Conservation (phyloP, 768 basidiomycete genomes). For the Xerocomellus chrysenteron region DNA sequence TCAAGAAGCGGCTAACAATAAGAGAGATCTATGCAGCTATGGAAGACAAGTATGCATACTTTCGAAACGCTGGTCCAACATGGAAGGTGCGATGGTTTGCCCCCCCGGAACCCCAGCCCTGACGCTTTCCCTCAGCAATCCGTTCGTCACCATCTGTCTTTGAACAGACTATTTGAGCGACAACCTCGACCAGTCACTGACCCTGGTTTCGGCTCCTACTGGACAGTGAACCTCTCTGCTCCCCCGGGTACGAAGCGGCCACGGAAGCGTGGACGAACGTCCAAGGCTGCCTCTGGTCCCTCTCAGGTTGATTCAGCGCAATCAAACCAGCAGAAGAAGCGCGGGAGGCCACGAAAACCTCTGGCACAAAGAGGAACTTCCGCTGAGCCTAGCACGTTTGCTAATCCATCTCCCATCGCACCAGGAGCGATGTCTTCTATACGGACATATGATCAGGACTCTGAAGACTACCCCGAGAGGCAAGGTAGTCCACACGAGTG, state of each 20-base stretch:
- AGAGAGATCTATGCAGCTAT: conserved; percentile 85
- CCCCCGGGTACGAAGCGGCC: conserved; percentile 86
- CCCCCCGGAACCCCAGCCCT: neutral
- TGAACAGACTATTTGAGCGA: conserved; percentile 80
- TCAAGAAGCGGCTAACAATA: conserved; percentile 73
- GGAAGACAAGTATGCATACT: conserved; percentile 83
- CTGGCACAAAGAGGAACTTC: conserved; percentile 17
- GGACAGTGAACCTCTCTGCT: conserved; percentile 86
- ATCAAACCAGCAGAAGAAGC: conserved; percentile 35
- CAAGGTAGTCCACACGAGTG: conserved; percentile 40
- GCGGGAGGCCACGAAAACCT: conserved; percentile 41
- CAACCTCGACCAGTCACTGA: conserved; percentile 81
- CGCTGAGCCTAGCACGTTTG: conserved; percentile 7
- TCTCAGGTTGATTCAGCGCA: conserved; percentile 9
- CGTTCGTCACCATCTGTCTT: conserved; percentile 79
- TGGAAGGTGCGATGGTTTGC: conserved; percentile 65
- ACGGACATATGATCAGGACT: conserved; percentile 32
- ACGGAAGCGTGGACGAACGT: conserved; percentile 70
- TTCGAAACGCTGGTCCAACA: conserved; percentile 74
- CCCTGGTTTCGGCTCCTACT: conserved; percentile 85
- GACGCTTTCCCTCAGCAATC: conserved; percentile 61
- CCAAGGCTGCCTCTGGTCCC: conserved; percentile 40
- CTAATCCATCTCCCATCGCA: conserved; percentile 17
- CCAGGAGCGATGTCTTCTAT: conserved; percentile 28
- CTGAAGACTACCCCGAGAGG: conserved; percentile 40